phyloP scores from a whole-genome alignment of 495 filamentous ascomycete genomes.

The Aspergillus taichungensis region DNA sequence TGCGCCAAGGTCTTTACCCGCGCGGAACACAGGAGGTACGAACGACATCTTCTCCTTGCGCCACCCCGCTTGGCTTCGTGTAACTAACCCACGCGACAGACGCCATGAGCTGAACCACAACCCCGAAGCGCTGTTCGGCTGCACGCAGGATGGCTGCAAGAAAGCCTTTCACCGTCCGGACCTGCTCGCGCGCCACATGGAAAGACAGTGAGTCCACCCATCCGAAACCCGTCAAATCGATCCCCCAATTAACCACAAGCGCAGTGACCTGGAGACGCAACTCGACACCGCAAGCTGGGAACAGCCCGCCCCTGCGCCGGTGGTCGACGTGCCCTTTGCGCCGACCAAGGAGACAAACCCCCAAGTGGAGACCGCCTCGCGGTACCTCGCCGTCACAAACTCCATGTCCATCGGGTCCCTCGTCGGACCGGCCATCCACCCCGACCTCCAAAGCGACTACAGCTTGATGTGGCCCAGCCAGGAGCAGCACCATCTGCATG shows the following conservation, averaged over 20 bases:
- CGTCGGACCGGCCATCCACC: slow-evolving; percentile 34
- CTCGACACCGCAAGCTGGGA: slow-evolving; percentile 27
- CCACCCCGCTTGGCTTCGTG: neutral
- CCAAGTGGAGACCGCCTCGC: no score
- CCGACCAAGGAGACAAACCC: neutral
- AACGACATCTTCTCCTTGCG: slow-evolving; percentile 3
- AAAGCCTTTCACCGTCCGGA: slow-evolving; percentile 76
- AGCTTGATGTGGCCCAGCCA: slow-evolving; percentile 32
- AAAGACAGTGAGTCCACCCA: slow-evolving; percentile 60
- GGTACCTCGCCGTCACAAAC: slow-evolving; percentile 19
- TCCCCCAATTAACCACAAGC: slow-evolving; percentile 4
- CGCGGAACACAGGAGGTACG: slow-evolving; percentile 75
- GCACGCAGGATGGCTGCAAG: slow-evolving; percentile 59
- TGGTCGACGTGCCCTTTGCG: slow-evolving; percentile 18
- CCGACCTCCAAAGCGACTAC: slow-evolving; percentile 29
- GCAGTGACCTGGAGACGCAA: slow-evolving; percentile 35
- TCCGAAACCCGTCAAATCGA: neutral
- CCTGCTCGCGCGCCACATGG: slow-evolving; percentile 67
- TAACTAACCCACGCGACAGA: slow-evolving; percentile 31
- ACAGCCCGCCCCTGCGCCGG: slow-evolving; percentile 14
- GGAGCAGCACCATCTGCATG: slow-evolving; percentile 19
- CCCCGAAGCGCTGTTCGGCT: slow-evolving; percentile 55
- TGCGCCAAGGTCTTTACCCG: slow-evolving; percentile 76
- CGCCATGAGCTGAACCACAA: slow-evolving; percentile 85
- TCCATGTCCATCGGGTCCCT: slow-evolving; percentile 40